Percentiles rank a stretch among this genome's conserved stretches.
Evolutionary conservation across 108 stramenopile species (phyloP).

Genomic region (Aurantiochytrium sp.): DNA sequence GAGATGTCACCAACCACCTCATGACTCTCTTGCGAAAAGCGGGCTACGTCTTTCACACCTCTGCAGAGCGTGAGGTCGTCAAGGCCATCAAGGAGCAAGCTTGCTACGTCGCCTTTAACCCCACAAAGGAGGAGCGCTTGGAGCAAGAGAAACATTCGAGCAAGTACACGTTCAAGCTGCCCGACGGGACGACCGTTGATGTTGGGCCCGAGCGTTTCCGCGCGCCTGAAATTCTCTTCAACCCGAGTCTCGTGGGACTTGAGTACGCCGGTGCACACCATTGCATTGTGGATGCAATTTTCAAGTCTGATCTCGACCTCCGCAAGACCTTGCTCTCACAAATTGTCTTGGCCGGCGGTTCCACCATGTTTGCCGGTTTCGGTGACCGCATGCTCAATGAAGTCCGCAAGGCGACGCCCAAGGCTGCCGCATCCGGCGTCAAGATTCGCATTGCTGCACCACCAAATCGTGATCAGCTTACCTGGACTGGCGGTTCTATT

Average conservation of each 20-base stretch:
- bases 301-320: constrained; percentile 81
- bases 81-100: constrained; percentile 82
- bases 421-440: constrained; percentile 14
- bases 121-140: constrained; percentile 35
- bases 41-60: constrained; percentile 77
- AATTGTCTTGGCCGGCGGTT: constrained; percentile 88
- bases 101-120: constrained; percentile 71
- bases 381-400: constrained; percentile 86
- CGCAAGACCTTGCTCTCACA: constrained; percentile 81
- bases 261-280: constrained; percentile 79
- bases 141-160: constrained; percentile 52
- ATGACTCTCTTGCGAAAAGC: constrained; percentile 72
- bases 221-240: constrained; percentile 83
- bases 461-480: constrained; percentile 36
- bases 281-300: constrained; percentile 66
- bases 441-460: constrained; percentile 24
- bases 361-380: constrained; percentile 80
- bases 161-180: constrained; percentile 57
- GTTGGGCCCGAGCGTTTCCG: constrained; percentile 75
- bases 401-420: constrained; percentile 30
- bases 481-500: constrained; percentile 91
- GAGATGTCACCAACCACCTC: constrained; percentile 84
- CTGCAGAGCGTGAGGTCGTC: constrained; percentile 79
- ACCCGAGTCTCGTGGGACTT: constrained; percentile 79
- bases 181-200: constrained; percentile 73